Percentiles rank a stretch among this genome's conserved stretches.
These are phyloP conservation scores for Trichosporon sp. DNA, from an alignment of 1,284 basidiomycete species.

Conservation along the genomic window DNA sequence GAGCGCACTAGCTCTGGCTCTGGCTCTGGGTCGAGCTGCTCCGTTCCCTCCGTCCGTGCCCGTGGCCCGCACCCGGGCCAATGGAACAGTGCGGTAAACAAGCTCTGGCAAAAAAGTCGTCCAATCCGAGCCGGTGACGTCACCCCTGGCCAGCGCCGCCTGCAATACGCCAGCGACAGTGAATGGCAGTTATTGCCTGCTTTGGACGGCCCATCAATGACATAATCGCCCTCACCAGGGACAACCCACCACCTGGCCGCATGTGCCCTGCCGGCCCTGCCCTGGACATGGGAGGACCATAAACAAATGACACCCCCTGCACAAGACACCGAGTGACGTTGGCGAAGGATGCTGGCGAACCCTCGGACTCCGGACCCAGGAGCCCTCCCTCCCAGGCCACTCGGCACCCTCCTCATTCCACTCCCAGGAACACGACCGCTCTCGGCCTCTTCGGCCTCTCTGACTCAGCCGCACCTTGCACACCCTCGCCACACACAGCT, in stretches of 20 bases:
- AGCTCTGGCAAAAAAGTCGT: not conserved
- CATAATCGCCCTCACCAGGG: not conserved
- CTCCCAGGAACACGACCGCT: not conserved
- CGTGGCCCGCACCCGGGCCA: not conserved
- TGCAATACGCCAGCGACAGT: not conserved
- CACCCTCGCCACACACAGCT: no score
- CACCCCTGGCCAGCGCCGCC: not conserved
- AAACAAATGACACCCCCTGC: not conserved
- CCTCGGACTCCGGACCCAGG: not conserved
- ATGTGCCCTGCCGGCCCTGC: not conserved
- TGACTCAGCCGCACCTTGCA: not conserved
- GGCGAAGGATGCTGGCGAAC: not conserved
- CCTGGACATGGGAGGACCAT: not conserved
- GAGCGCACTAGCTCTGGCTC: no score
- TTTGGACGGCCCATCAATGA: not conserved
- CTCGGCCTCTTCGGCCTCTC: not conserved
- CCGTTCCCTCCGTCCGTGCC: not conserved
- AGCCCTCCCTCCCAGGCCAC: not conserved
- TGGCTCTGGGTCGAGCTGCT: no score
- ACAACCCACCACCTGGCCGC: not conserved
- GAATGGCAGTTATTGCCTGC: not conserved
- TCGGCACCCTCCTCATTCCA: not conserved
- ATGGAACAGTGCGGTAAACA: not conserved
- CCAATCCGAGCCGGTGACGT: not conserved
- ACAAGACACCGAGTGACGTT: not conserved